These are phyloP conservation scores for Eimeria necatrix DNA, from an alignment of 169 alveolate species.

Conservation along the genomic window DNA sequence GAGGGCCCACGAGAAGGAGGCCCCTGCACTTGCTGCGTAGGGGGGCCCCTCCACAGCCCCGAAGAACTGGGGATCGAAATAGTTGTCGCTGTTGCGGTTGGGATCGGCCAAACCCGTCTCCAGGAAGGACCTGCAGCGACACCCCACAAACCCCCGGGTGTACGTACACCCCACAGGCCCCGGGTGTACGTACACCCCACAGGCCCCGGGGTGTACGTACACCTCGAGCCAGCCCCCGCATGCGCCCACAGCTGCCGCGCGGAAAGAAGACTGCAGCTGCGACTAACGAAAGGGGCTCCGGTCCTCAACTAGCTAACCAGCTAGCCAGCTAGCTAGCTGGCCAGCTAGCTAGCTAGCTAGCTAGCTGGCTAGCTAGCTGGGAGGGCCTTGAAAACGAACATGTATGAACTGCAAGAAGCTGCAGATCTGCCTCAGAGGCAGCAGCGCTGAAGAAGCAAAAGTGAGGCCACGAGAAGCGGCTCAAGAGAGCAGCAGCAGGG, in stretches of 20 bases:
- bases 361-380: not conserved
- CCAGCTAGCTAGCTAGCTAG: slow-evolving; percentile 10
- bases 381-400: not conserved
- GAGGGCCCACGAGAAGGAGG: slow-evolving; percentile 88
- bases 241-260: too few relatives aligned
- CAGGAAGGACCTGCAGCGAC: slow-evolving; percentile 82
- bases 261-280: too few relatives aligned
- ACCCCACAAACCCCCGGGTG: too few relatives aligned
- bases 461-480: not conserved
- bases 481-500: not conserved
- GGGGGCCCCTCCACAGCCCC: slow-evolving; percentile 91
- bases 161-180: too few relatives aligned
- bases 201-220: too few relatives aligned
- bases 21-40: slow-evolving; percentile 88
- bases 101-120: slow-evolving; percentile 89
- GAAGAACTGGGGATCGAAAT: slow-evolving; percentile 90
- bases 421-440: not conserved
- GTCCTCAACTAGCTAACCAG: not conserved
- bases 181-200: too few relatives aligned
- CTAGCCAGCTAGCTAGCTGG: slow-evolving; percentile 9
- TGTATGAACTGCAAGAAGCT: not conserved
- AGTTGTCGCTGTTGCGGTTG: slow-evolving; percentile 86
- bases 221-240: too few relatives aligned
- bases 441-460: not conserved
- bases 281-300: not conserved